Base-by-base conservation (phyloP, 805 yeast genomes). In the Starmerella kuoi region DNA sequence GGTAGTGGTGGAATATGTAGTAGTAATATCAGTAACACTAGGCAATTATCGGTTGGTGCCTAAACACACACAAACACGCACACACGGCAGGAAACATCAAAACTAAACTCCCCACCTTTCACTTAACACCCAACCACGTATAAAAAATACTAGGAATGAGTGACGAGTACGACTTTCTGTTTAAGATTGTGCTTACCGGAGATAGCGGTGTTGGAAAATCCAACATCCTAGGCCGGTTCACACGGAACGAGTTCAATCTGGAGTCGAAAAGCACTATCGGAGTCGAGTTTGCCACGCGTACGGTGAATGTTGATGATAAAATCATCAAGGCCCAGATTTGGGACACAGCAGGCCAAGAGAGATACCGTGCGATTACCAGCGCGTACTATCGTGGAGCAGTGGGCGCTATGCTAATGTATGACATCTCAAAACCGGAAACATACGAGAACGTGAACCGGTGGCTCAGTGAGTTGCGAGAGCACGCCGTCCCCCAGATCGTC, bases 261-360 rank as follows among this genome's bases (percentile, higher is more conserved):
- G 97, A 91, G 61, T 78, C 91, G 15, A 78, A 91, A 63, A 81
- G 94, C 41, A 88, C 98, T 22, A 88, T 88, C 59, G 98, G 98
- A 37, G 98, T 91, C 39, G 98, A 91, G 64, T 88, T 88, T 67
- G 97, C 97, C 34, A 91, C 97, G 19, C 74, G 96, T 61, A 87
- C 96, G 2, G 77, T 91, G 43, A 93, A 83, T 56, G 73, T 91
- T 46, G 97, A 91, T 59, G 95, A 94, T 53, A 91, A 88, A 68
- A 85, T 93, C 47, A 87, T 88, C 62, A 88, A 88, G 66, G 76
- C 94, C 56, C 98, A 88, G 69, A 88, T 88, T 60, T 88, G 98
- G 98, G 98, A 88, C 64, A 88, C 98, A 28, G 98, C 98, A 2
- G 98, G 98, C 48, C 98, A 88, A 68, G 98, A 88, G 64, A 77